Percentiles rank a stretch among this genome's conserved stretches.
Evolutionary conservation across 2,329 filamentous ascomycete species (phyloP).

Genomic region (Exophiala mesophila): DNA sequence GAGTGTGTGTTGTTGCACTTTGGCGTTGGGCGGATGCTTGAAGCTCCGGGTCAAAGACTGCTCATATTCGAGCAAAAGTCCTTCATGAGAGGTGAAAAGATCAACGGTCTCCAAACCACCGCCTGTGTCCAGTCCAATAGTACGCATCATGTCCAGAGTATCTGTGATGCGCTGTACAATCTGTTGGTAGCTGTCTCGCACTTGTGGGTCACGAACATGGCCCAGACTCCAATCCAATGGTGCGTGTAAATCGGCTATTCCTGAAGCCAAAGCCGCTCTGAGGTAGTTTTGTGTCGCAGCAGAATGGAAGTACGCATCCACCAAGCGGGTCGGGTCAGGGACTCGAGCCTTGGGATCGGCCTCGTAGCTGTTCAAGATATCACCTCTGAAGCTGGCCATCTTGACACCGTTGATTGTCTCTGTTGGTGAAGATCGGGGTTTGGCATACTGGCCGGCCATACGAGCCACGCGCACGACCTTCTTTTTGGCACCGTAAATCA

Average conservation of each 20-base stretch:
- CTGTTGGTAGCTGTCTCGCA: constrained; percentile 78
- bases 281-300: constrained; percentile 93
- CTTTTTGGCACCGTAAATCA: constrained; percentile 77
- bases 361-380: constrained; percentile 86
- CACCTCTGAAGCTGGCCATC: constrained; percentile 86
- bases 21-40: constrained; percentile 53
- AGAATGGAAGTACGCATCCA: constrained; percentile 92
- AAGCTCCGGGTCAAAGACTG: constrained; percentile 75
- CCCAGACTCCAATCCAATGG: constrained; percentile 93
- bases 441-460: constrained; percentile 97
- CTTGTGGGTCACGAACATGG: constrained; percentile 75
- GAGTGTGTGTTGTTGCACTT: constrained; percentile 27
- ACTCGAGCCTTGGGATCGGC: constrained; percentile 62
- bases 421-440: constrained; percentile 82
- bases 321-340: constrained; percentile 76
- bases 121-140: constrained; percentile 81
- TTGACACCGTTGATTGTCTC: constrained; percentile 75
- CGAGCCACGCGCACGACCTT: constrained; percentile 89
- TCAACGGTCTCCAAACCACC: constrained; percentile 86
- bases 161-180: constrained; percentile 86
- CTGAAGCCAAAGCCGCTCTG: constrained; percentile 73
- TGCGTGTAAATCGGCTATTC: constrained; percentile 88
- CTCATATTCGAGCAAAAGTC: constrained; percentile 90
- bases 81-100: constrained; percentile 92
- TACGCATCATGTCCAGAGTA: constrained; percentile 88